A percentile compares a stretch with the other conserved stretches of the same genome.
Evolutionary conservation across 2,329 filamentous ascomycete species (phyloP).

Genomic region (Fusarium sp.): DNA sequence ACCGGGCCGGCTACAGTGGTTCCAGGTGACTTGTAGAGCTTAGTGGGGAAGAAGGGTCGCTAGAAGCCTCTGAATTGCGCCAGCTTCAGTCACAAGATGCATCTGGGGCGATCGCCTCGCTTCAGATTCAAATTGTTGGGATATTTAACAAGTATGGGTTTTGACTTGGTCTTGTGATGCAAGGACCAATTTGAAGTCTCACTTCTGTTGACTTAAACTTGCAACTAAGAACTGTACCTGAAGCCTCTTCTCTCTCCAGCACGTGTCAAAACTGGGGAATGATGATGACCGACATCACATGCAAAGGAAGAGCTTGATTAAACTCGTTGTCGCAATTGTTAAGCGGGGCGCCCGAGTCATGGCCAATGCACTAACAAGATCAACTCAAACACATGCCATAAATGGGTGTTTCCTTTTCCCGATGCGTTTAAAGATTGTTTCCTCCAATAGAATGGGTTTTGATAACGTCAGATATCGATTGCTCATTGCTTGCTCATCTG

Average conservation of each 20-base stretch:
- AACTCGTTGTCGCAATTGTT: constrained; percentile 28
- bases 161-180: background rate
- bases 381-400: constrained; percentile 29
- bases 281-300: constrained; percentile 45
- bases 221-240: constrained; percentile 30
- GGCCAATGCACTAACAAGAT: constrained; percentile 34
- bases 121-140: constrained; percentile 23
- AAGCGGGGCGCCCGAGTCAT: constrained; percentile 40
- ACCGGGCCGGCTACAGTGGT: constrained; percentile 45
- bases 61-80: constrained; percentile 35
- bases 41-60: constrained; percentile 45
- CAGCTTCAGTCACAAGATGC: constrained; percentile 26
- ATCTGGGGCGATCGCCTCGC: constrained; percentile 5
- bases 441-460: constrained; percentile 30
- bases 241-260: constrained; percentile 39
- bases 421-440: constrained; percentile 35
- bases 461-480: constrained; percentile 24
- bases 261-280: constrained; percentile 49
- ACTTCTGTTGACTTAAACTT: constrained; percentile 3
- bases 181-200: background rate
- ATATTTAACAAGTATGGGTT: background rate
- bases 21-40: constrained; percentile 33
- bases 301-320: constrained; percentile 30
- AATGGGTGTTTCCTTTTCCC: constrained; percentile 19
- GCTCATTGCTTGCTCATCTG: background rate